These are phyloP conservation scores for Stellera chamaejasme DNA, from an alignment of 345 rosid species.

Conservation along the genomic window DNA sequence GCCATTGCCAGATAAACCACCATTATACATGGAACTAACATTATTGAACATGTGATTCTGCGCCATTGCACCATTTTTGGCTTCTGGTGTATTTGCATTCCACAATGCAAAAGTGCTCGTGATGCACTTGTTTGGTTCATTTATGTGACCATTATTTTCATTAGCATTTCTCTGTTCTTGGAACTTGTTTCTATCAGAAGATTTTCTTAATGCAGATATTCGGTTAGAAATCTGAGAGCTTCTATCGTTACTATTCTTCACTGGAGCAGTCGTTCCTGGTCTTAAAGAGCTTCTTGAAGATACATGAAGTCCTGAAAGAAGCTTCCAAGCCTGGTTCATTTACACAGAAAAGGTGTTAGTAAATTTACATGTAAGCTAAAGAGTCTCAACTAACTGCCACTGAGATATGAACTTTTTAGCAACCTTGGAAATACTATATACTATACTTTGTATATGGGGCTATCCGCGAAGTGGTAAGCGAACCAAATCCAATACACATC, in stretches of 20 bases:
- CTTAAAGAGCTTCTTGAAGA: slow-evolving; percentile 47
- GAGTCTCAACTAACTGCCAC: too few relatives aligned
- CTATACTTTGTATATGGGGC: too few relatives aligned
- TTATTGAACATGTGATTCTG: slow-evolving; percentile 17
- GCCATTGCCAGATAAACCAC: slow-evolving; percentile 28
- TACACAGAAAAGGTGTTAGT: too few relatives aligned
- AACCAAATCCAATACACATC: too few relatives aligned
- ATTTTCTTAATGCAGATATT: slow-evolving; percentile 26
- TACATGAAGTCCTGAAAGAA: slow-evolving; percentile 62
- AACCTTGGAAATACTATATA: too few relatives aligned
- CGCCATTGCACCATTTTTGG: slow-evolving; percentile 22
- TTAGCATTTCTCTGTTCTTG: slow-evolving; percentile 22
- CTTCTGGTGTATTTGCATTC: slow-evolving; percentile 18
- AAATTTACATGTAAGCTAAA: too few relatives aligned
- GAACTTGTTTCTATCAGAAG: slow-evolving; percentile 19
- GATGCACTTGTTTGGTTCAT: slow-evolving; percentile 23
- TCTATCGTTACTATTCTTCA: slow-evolving; percentile 28
- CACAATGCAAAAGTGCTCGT: slow-evolving; percentile 22
- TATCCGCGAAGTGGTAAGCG: too few relatives aligned
- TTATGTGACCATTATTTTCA: slow-evolving; percentile 15
- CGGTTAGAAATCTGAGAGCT: slow-evolving; percentile 24
- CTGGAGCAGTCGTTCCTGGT: slow-evolving; percentile 62
- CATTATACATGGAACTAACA: slow-evolving; percentile 18
- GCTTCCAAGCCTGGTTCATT: slow-evolving; percentile 71
- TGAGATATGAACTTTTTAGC: too few relatives aligned